phyloP scores from a whole-genome alignment of 345 rosid species.

The Cardamine chenopodiifolia region DNA sequence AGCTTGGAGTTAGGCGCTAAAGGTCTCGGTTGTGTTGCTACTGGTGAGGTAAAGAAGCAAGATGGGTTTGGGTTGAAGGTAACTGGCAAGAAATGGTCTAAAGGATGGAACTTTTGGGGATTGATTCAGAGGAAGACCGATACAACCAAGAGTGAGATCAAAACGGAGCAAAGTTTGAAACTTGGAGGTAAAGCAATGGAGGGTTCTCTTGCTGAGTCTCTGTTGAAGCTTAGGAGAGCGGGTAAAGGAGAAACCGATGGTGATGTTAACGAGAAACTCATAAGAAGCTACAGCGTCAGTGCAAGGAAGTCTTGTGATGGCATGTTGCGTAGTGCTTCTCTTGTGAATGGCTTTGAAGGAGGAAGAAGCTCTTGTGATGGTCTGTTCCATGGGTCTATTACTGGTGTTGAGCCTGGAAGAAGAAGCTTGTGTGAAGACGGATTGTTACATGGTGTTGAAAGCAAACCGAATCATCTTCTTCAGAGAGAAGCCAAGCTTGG shows the following conservation, averaged over 20 bases:
- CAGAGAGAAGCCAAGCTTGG: conserved; percentile 31
- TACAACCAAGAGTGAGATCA: conserved; percentile 43
- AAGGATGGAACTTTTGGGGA: conserved; percentile 76
- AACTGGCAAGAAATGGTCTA: conserved; percentile 34
- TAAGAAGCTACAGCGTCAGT: conserved; percentile 64
- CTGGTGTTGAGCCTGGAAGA: conserved; percentile 31
- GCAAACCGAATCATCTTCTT: conserved; percentile 17
- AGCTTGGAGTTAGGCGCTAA: conserved; percentile 51
- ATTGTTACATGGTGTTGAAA: conserved; percentile 32
- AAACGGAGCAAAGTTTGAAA: conserved; percentile 41
- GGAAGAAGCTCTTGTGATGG: conserved; percentile 50
- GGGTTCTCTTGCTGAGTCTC: conserved; percentile 51
- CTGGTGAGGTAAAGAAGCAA: conserved; percentile 53
- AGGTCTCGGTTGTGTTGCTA: conserved; percentile 52
- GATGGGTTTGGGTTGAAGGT: conserved; percentile 48
- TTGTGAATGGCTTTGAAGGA: conserved; percentile 47
- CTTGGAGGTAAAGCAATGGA: conserved; percentile 49
- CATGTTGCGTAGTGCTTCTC: conserved; percentile 52
- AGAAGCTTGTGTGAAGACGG: conserved; percentile 42
- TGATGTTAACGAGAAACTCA: conserved; percentile 63
- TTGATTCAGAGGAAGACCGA: conserved; percentile 51
- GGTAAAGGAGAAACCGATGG: conserved; percentile 51
- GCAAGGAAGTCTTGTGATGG: conserved; percentile 52
- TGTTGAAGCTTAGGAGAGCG: conserved; percentile 51
- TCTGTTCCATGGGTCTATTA: conserved; percentile 42